Percentiles rank a stretch among this genome's conserved stretches.
Conservation (phyloP, 306 rosid genomes). For the Glycine latifolia region DNA sequence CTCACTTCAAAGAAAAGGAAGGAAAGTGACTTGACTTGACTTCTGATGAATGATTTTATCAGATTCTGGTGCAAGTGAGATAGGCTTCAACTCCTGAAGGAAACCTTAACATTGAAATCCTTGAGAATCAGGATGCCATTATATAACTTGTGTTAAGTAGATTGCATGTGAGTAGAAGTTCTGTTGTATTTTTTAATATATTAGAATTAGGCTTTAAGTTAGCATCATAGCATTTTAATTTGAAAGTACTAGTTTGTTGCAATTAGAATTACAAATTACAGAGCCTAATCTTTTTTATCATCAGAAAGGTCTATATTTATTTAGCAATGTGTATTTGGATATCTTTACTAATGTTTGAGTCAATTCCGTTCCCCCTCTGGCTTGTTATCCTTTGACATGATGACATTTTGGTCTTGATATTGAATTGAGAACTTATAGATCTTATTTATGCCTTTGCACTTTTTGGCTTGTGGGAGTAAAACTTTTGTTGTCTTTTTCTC, state of each 20-base stretch:
- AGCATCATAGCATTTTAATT: slow-evolving; percentile 15
- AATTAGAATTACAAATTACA: slow-evolving; percentile 8
- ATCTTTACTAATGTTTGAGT: slow-evolving; percentile 6
- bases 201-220: slow-evolving; percentile 19
- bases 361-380: not conserved
- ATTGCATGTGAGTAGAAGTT: too few species aligned
- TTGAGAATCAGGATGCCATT: slow-evolving; percentile 7
- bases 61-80: slow-evolving; percentile 29
- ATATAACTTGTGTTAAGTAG: too few species aligned
- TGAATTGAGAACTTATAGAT: slow-evolving; percentile 9
- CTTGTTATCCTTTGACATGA: slow-evolving; percentile 1
- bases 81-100: slow-evolving; percentile 30
- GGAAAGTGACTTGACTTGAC: not conserved
- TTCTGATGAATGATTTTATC: slow-evolving; percentile 14
- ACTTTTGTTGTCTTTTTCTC: slow-evolving; percentile 43
- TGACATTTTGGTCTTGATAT: slow-evolving; percentile 28
- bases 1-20: slow-evolving; percentile 8
- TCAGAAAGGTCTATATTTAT: not conserved
- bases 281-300: slow-evolving; percentile 28
- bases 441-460: slow-evolving; percentile 8
- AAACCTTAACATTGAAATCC: slow-evolving; percentile 33
- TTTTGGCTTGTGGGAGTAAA: slow-evolving; percentile 30
- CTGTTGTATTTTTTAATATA: too few species aligned
- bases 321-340: not conserved
- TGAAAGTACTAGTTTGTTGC: not conserved